Conservation (phyloP, 2,329 filamentous ascomycete species). For the Zymoseptoria passerinii region DNA sequence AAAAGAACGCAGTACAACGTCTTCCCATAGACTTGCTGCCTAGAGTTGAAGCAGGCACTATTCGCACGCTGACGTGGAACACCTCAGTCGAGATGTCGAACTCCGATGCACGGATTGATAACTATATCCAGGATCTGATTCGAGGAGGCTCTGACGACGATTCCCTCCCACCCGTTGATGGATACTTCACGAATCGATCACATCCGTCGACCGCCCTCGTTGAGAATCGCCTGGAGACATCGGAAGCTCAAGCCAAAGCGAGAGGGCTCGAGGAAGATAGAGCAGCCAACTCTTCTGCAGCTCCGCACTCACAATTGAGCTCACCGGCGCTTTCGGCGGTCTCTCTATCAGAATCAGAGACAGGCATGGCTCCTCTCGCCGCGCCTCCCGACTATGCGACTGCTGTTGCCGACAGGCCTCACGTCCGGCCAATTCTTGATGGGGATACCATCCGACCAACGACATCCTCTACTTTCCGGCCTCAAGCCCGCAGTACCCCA, state of each 20-base stretch:
- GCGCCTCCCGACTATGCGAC: slow-evolving; percentile 24
- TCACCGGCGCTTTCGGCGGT: slow-evolving; percentile 8
- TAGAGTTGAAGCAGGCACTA: background rate
- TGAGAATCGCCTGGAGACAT: slow-evolving; percentile 10
- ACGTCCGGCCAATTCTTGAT: background rate
- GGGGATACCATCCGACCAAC: background rate
- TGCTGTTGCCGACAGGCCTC: slow-evolving; percentile 11
- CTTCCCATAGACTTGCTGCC: background rate
- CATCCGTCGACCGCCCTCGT: slow-evolving; percentile 14
- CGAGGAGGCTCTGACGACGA: slow-evolving; percentile 10
- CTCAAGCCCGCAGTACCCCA: background rate
- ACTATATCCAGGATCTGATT: slow-evolving; percentile 10
- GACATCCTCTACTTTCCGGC: background rate
- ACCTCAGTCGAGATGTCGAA: slow-evolving; percentile 3
- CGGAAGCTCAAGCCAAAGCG: slow-evolving; percentile 15
- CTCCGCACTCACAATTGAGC: slow-evolving; percentile 8
- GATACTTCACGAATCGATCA: slow-evolving; percentile 16
- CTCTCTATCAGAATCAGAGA: slow-evolving; percentile 12
- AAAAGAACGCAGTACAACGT: background rate
- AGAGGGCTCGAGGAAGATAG: slow-evolving; percentile 12
- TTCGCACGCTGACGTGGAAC: background rate
- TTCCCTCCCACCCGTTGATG: slow-evolving; percentile 18
- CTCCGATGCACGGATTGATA: slow-evolving; percentile 3
- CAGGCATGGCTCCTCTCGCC: slow-evolving; percentile 4
- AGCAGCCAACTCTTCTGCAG: slow-evolving; percentile 3